phyloP scores from a whole-genome alignment of 805 yeast genomes.

The Tetrapisispora nanseiensis region DNA sequence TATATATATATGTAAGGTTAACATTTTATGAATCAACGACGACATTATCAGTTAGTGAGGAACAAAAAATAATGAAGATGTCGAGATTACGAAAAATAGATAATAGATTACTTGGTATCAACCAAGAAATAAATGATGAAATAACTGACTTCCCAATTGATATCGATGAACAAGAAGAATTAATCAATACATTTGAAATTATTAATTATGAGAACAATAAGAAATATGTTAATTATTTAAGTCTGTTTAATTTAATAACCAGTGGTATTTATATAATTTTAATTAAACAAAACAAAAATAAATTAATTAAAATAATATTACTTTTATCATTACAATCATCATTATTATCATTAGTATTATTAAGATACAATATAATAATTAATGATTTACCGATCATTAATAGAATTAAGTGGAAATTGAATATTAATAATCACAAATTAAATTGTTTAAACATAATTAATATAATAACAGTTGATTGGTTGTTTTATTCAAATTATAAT shows the following conservation, averaged over 20 bases:
- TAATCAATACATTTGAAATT: slow-evolving; percentile 20
- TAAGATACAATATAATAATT: slow-evolving; percentile 19
- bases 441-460: slow-evolving; percentile 16
- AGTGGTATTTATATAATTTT: slow-evolving; percentile 70
- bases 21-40: no score
- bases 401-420: slow-evolving; percentile 8
- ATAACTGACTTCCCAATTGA: slow-evolving; percentile 18
- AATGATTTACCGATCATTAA: slow-evolving; percentile 14
- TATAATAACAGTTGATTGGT: slow-evolving; percentile 21
- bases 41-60: no score
- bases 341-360: slow-evolving; percentile 17
- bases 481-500: slow-evolving; percentile 14
- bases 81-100: slow-evolving; percentile 19
- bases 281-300: neutral
- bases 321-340: slow-evolving; percentile 18
- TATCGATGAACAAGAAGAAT: slow-evolving; percentile 26
- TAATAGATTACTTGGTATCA: slow-evolving; percentile 8
- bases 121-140: slow-evolving; percentile 7
- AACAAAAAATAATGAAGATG: slow-evolving; percentile 9
- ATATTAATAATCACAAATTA: slow-evolving; percentile 13
- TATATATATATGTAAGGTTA: no score
- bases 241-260: slow-evolving; percentile 57
- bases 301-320: slow-evolving; percentile 8
- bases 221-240: slow-evolving; percentile 12
- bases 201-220: slow-evolving; percentile 15